phyloP scores from a whole-genome alignment of 139 green algal species.

The Chara braunii region DNA sequence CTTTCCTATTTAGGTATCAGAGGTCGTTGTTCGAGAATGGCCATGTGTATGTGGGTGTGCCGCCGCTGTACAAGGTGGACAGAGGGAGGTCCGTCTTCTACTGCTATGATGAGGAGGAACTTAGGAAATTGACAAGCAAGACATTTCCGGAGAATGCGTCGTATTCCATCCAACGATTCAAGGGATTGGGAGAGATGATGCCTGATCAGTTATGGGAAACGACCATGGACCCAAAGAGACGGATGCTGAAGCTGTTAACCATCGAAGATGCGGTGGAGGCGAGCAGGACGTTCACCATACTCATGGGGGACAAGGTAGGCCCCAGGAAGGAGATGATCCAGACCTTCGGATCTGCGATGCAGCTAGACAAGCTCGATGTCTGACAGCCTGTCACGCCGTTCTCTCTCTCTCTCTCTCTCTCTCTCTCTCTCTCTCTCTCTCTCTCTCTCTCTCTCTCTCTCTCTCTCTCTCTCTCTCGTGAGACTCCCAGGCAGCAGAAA shows the following conservation, averaged over 20 bases:
- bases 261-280: slow-evolving; percentile 73
- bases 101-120: slow-evolving; percentile 66
- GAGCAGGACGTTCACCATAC: slow-evolving; percentile 64
- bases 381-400: background rate
- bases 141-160: slow-evolving; percentile 26
- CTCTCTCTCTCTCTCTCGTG: background rate
- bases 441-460: background rate
- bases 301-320: slow-evolving; percentile 84
- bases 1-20: slow-evolving; percentile 93
- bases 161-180: slow-evolving; percentile 55
- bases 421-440: background rate
- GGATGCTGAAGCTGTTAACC: slow-evolving; percentile 60
- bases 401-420: background rate
- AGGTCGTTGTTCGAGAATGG: slow-evolving; percentile 51
- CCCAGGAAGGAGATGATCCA: slow-evolving; percentile 31
- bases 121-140: slow-evolving; percentile 40
- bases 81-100: slow-evolving; percentile 41
- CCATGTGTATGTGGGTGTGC: slow-evolving; percentile 86
- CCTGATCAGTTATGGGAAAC: slow-evolving; percentile 94
- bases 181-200: slow-evolving; percentile 97
- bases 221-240: slow-evolving; percentile 77
- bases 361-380: slow-evolving; percentile 18
- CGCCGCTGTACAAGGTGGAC: slow-evolving; percentile 84
- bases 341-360: slow-evolving; percentile 18
- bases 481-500: background rate